Evolutionary conservation across 2,329 filamentous ascomycete species (phyloP).

Genomic region (Exophiala sideris): DNA sequence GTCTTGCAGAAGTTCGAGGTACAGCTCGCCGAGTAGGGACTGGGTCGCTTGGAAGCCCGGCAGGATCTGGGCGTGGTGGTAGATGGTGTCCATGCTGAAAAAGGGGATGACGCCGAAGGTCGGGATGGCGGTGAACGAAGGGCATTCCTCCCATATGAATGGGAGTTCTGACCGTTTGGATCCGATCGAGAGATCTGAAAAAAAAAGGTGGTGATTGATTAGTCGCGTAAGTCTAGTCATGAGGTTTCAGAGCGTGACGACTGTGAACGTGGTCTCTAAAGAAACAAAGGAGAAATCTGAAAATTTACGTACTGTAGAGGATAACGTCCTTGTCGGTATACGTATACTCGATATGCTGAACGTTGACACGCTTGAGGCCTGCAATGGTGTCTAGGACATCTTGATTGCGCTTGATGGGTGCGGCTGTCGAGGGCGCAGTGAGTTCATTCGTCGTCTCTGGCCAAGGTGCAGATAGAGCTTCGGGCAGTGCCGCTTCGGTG

Average conservation of each 20-base stretch:
- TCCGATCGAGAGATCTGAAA: constrained; percentile 72
- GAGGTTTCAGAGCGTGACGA: too few relatives aligned
- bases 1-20: constrained; percentile 85
- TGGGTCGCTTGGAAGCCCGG: constrained; percentile 98
- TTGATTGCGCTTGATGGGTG: constrained; percentile 53
- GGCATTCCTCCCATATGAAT: constrained; percentile 82
- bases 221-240: neutral
- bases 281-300: constrained; percentile 50
- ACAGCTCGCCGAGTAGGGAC: constrained; percentile 97
- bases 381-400: constrained; percentile 74
- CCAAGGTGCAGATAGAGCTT: neutral
- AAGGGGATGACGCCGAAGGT: constrained; percentile 83
- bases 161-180: constrained; percentile 84
- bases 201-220: neutral
- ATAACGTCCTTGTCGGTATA: constrained; percentile 85
- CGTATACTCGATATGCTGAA: constrained; percentile 55
- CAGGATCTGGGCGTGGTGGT: constrained; percentile 74
- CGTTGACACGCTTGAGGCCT: constrained; percentile 77
- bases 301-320: constrained; percentile 69
- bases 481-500: neutral
- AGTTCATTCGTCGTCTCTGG: neutral
- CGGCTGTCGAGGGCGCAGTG: too few relatives aligned
- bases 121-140: constrained; percentile 90
- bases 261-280: too few relatives aligned
- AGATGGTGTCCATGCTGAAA: constrained; percentile 78